These are phyloP conservation scores for Coemansia sp. DNA, from an alignment of 192 early-diverging fungal genomes.

Conservation along the genomic window DNA sequence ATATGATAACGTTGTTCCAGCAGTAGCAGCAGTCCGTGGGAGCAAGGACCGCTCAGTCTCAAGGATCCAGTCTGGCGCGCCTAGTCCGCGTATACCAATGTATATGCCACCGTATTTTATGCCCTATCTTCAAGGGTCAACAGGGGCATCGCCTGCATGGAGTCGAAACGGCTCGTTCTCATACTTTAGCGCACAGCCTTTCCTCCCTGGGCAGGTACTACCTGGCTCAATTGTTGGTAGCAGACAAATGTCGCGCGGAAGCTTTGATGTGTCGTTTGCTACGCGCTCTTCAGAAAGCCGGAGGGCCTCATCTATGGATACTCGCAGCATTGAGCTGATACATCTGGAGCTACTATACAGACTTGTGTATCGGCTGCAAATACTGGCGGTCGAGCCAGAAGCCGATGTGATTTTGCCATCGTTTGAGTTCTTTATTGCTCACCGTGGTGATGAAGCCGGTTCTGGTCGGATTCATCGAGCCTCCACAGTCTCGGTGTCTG, in stretches of 20 bases:
- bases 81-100: slow-evolving; percentile 18
- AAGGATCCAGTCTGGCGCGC: slow-evolving; percentile 1
- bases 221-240: slow-evolving; percentile 6
- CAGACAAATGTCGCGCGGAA: slow-evolving; percentile 29
- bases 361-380: slow-evolving; percentile 39
- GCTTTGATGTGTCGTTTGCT: slow-evolving; percentile 24
- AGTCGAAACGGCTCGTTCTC: slow-evolving; percentile 32
- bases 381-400: slow-evolving; percentile 40
- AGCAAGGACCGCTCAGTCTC: slow-evolving; percentile 10
- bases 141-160: slow-evolving; percentile 15
- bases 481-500: slow-evolving; percentile 30
- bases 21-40: neutral
- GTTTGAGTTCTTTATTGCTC: slow-evolving; percentile 42
- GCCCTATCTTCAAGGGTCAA: slow-evolving; percentile 14
- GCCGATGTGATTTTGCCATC: slow-evolving; percentile 24
- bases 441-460: slow-evolving; percentile 16
- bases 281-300: slow-evolving; percentile 5
- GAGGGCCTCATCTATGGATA: neutral
- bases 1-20: slow-evolving; percentile 1
- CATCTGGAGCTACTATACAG: slow-evolving; percentile 40
- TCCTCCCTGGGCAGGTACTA: slow-evolving; percentile 13
- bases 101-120: slow-evolving; percentile 33
- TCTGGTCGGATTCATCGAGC: slow-evolving; percentile 35
- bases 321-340: slow-evolving; percentile 8
- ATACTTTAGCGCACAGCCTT: slow-evolving; percentile 16